These are phyloP conservation scores for Jasminum sambac DNA, from an alignment of 257 asterid genomes.

Conservation along the genomic window DNA sequence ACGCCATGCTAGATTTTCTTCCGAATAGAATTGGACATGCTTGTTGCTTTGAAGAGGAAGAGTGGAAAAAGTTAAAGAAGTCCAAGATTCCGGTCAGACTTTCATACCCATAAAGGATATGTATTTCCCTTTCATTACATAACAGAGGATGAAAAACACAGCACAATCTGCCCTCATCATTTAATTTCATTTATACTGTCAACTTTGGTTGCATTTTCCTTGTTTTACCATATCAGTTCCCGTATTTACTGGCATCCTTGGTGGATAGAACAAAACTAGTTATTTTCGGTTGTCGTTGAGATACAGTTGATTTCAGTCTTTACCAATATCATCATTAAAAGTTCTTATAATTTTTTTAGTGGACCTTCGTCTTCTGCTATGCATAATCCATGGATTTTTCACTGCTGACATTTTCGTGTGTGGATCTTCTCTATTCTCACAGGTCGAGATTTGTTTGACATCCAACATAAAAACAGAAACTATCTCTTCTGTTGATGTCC, in stretches of 20 bases:
- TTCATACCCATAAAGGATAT: slow-evolving; percentile 6
- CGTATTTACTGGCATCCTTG: not conserved
- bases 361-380: not conserved
- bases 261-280: not conserved
- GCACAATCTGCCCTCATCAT: slow-evolving; percentile 2
- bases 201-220: slow-evolving; percentile 8
- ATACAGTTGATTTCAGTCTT: not conserved
- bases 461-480: slow-evolving; percentile 85
- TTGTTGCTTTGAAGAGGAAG: slow-evolving; percentile 76
- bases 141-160: slow-evolving; percentile 1
- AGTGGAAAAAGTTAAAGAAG: slow-evolving; percentile 58
- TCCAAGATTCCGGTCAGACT: slow-evolving; percentile 68
- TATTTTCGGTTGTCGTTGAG: not conserved
- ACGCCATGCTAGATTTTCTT: slow-evolving; percentile 74
- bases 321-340: not conserved
- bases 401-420: slow-evolving; percentile 15
- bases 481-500: slow-evolving; percentile 78
- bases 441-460: slow-evolving; percentile 98
- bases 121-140: not conserved
- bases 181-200: not conserved
- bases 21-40: slow-evolving; percentile 96
- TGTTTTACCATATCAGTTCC: not conserved
- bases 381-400: slow-evolving; percentile 11
- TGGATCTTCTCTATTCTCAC: slow-evolving; percentile 25
- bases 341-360: not conserved